Evolutionary conservation across 257 asterid genomes (phyloP).

Genomic region (Solanum pennellii): DNA sequence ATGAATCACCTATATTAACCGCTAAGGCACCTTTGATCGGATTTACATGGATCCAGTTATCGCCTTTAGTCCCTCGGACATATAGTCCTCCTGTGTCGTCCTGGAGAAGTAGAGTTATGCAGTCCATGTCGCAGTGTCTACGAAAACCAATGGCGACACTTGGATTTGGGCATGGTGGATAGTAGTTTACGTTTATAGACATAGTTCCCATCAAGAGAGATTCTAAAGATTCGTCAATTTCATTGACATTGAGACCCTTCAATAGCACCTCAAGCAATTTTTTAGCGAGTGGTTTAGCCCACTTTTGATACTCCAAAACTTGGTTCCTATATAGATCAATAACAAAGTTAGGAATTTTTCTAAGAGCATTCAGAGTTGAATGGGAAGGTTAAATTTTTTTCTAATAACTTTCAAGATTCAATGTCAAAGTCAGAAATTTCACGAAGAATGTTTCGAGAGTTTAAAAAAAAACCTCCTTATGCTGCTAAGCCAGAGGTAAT

Average conservation of each 20-base stretch:
- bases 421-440: neutral
- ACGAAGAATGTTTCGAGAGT: neutral
- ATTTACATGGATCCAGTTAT: slow-evolving; percentile 31
- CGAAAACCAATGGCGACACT: slow-evolving; percentile 28
- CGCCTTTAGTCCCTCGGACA: slow-evolving; percentile 14
- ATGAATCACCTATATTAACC: slow-evolving; percentile 33
- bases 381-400: neutral
- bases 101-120: slow-evolving; percentile 41
- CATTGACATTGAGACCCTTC: slow-evolving; percentile 6
- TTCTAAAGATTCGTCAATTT: too few species aligned
- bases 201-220: too few species aligned
- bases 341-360: neutral
- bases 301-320: slow-evolving; percentile 29
- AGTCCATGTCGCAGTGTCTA: slow-evolving; percentile 30
- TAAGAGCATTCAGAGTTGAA: neutral
- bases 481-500: rapidly evolving
- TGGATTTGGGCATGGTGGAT: too few species aligned
- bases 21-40: slow-evolving; percentile 42
- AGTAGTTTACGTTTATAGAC: too few species aligned
- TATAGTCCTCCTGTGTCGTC: slow-evolving; percentile 49
- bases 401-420: neutral
- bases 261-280: slow-evolving; percentile 25
- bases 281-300: slow-evolving; percentile 24
- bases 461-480: rapidly evolving
- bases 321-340: slow-evolving; percentile 16